phyloP scores from a whole-genome alignment of 2,329 filamentous ascomycete species.

The Colletotrichum higginsianum region DNA sequence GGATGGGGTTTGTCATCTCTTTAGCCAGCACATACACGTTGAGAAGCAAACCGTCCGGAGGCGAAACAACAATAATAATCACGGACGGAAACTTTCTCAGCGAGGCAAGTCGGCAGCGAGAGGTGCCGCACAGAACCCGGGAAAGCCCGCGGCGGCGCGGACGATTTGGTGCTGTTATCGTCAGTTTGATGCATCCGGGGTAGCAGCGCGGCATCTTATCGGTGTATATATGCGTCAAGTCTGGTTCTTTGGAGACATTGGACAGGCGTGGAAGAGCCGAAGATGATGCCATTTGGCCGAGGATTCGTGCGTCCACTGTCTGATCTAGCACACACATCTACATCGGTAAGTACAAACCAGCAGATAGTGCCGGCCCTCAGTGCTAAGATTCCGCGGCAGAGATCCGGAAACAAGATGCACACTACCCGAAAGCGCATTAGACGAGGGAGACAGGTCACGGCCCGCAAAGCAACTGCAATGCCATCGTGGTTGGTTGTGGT shows the following conservation, averaged over 20 bases:
- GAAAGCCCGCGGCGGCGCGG: slow-evolving; percentile 6
- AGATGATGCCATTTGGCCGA: slow-evolving; percentile 41
- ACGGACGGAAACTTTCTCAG: background rate
- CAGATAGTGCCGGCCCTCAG: slow-evolving; percentile 11
- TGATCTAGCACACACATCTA: background rate
- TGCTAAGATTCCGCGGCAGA: slow-evolving; percentile 31
- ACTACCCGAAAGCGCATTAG: background rate
- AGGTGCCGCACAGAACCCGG: slow-evolving; percentile 16
- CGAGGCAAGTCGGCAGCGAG: background rate
- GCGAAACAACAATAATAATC: background rate
- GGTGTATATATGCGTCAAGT: slow-evolving; percentile 16
- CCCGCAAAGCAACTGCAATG: slow-evolving; percentile 7
- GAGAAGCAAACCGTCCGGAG: background rate
- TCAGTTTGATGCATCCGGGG: slow-evolving; percentile 26
- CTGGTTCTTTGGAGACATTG: background rate
- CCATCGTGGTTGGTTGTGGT: background rate
- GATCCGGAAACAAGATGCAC: slow-evolving; percentile 27
- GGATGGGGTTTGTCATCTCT: background rate
- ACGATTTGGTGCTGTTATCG: slow-evolving; percentile 11
- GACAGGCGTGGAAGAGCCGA: slow-evolving; percentile 21
- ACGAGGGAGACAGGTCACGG: slow-evolving; percentile 23
- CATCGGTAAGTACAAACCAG: too few species aligned
- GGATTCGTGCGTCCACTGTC: slow-evolving; percentile 28
- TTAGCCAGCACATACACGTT: background rate
- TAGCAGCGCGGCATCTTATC: slow-evolving; percentile 39